Percentiles rank a stretch among this genome's conserved stretches.
Conservation (phyloP, 306 rosid genomes). For the Rosa persica region DNA sequence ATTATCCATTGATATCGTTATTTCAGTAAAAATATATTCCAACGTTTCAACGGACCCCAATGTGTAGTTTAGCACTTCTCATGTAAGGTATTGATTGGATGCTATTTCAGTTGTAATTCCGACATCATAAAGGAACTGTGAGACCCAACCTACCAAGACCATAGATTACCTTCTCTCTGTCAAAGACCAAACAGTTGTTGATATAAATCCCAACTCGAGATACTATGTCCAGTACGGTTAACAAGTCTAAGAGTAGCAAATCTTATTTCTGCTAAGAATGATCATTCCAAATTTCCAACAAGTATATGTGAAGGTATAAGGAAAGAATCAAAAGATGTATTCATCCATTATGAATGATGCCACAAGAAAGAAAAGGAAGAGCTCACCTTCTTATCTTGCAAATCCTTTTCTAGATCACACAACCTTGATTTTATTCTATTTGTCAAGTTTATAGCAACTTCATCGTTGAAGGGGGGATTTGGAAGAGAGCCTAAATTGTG, state of each 20-base stretch:
- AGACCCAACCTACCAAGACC: conserved; percentile 1
- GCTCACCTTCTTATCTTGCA: conserved; percentile 71
- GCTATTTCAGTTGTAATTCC: not conserved
- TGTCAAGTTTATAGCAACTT: conserved; percentile 59
- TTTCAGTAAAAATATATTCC: not conserved
- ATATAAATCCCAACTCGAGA: not conserved
- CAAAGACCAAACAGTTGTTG: not conserved
- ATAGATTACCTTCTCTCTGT: not conserved
- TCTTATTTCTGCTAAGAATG: not conserved
- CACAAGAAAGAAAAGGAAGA: not conserved
- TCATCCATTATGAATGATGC: not conserved
- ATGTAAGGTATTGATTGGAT: not conserved
- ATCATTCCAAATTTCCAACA: not conserved
- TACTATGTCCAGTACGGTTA: not conserved
- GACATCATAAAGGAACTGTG: not conserved
- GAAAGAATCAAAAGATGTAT: not conserved
- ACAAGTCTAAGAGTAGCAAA: not conserved
- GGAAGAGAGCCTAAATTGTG: conserved; percentile 82
- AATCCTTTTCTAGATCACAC: conserved; percentile 69
- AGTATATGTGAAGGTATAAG: not conserved
- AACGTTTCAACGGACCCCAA: not conserved
- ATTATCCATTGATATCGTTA: not conserved
- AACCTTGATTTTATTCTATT: conserved; percentile 68
- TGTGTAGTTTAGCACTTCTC: not conserved
- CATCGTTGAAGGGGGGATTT: conserved; percentile 59